Evolutionary conservation across 1,139 yeast species (phyloP).

Genomic region (Candida sanyaensis): DNA sequence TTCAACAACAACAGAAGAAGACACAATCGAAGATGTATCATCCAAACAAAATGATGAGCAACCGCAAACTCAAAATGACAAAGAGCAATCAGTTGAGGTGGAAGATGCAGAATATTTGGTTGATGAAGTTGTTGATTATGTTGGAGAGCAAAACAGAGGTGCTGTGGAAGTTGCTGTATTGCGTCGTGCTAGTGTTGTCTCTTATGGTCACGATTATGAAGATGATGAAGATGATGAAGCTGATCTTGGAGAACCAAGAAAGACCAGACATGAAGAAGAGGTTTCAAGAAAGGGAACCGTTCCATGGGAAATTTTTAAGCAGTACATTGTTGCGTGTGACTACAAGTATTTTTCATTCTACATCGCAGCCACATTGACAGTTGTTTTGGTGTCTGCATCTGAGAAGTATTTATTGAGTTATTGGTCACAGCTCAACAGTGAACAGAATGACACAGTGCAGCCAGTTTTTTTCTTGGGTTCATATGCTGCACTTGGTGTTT

Average conservation of each 20-base stretch:
- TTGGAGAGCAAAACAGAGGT: conserved; percentile 28
- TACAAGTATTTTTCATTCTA: conserved; percentile 28
- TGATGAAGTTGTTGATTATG: conserved; percentile 16
- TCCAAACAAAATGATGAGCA: conserved; percentile 10
- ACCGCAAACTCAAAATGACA: conserved; percentile 27
- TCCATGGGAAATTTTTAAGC: conserved; percentile 31
- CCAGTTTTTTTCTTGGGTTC: conserved; percentile 26
- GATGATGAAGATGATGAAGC: conserved; percentile 17
- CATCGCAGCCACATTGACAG: conserved; percentile 19
- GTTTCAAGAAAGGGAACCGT: conserved; percentile 32
- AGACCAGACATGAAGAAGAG: conserved; percentile 33
- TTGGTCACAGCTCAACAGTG: conserved; percentile 39
- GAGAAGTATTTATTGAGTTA: conserved; percentile 36
- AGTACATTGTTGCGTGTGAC: conserved; percentile 39
- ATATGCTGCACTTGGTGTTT: conserved; percentile 30
- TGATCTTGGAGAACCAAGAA: conserved; percentile 18
- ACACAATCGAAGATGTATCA: conserved; percentile 27
- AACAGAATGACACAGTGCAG: conserved; percentile 21
- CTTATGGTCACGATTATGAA: conserved; percentile 23
- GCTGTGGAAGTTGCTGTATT: conserved; percentile 11
- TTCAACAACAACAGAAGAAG: conserved; percentile 19
- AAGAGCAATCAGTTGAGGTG: conserved; percentile 24
- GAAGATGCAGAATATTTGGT: conserved; percentile 21
- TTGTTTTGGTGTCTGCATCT: conserved; percentile 24
- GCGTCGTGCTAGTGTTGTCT: conserved; percentile 24